phyloP scores from a whole-genome alignment of 106 monocot species.

The Chionographis japonica region DNA sequence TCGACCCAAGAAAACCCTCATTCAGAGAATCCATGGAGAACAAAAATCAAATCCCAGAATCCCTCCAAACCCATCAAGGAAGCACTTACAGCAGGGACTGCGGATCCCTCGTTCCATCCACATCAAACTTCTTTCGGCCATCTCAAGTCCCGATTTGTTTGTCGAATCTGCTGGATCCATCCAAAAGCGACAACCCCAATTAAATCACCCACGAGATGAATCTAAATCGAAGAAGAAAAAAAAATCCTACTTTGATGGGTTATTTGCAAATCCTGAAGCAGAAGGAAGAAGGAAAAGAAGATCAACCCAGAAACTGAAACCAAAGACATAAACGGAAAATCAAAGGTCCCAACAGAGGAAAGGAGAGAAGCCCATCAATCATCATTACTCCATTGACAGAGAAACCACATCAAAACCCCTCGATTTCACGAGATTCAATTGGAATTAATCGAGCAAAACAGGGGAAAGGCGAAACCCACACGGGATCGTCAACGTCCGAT shows the following conservation, averaged over 20 bases:
- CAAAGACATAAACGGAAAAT: not conserved
- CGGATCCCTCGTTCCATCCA: slow-evolving; percentile 14
- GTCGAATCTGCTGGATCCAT: too few species aligned
- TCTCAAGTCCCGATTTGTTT: too few species aligned
- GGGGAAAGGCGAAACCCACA: too few species aligned
- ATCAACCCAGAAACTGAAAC: not conserved
- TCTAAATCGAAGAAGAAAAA: not conserved
- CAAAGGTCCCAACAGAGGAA: not conserved
- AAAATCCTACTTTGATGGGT: too few species aligned
- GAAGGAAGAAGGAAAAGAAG: not conserved
- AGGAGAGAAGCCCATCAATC: not conserved
- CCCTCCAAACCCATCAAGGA: not conserved
- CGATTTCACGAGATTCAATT: too few species aligned
- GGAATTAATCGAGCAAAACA: too few species aligned
- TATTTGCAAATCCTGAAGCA: not conserved
- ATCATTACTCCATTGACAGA: not conserved
- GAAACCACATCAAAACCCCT: too few species aligned
- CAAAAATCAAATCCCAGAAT: not conserved
- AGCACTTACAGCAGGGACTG: not conserved
- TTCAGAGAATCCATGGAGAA: too few species aligned
- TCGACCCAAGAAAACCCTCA: too few species aligned
- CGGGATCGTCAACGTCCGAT: too few species aligned
- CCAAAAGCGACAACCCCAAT: not conserved
- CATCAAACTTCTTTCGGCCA: not conserved
- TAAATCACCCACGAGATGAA: not conserved